Conservation (phyloP, 768 basidiomycete genomes). For the Tubosaeta sp. region DNA sequence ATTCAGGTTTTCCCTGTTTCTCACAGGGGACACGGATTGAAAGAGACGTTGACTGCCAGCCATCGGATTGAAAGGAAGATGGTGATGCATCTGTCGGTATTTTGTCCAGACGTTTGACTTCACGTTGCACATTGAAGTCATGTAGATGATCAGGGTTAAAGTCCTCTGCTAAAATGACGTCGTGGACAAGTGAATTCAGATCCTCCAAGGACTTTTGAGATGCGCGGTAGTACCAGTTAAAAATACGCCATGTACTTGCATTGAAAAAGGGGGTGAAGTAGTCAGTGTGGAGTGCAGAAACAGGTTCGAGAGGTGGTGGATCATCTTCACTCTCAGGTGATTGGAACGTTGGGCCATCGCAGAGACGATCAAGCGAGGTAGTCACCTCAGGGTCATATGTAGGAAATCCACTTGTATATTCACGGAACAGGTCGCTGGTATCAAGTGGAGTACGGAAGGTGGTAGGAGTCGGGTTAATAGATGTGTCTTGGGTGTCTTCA, state of each 20-base stretch:
- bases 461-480: too few relatives aligned
- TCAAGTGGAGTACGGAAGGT: neutral
- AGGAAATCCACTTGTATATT: neutral
- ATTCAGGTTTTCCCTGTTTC: neutral
- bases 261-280: neutral
- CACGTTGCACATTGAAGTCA: neutral
- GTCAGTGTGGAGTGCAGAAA: neutral
- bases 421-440: neutral
- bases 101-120: neutral
- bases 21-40: slow-evolving; percentile 4
- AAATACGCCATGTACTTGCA: neutral
- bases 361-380: neutral
- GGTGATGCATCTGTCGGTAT: neutral
- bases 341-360: neutral
- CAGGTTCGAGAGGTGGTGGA: too few relatives aligned
- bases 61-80: neutral
- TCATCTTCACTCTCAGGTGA: too few relatives aligned
- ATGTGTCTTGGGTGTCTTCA: neutral
- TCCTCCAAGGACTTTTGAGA: neutral
- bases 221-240: neutral
- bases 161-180: neutral
- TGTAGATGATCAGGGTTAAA: neutral
- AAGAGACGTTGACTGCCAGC: slow-evolving; percentile 10
- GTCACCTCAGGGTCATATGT: neutral
- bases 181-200: neutral